Percentiles rank a stretch among this genome's conserved stretches.
Evolutionary conservation across 805 yeast genomes (phyloP).

Genomic region (Kregervanrija pseudodelftensis): DNA sequence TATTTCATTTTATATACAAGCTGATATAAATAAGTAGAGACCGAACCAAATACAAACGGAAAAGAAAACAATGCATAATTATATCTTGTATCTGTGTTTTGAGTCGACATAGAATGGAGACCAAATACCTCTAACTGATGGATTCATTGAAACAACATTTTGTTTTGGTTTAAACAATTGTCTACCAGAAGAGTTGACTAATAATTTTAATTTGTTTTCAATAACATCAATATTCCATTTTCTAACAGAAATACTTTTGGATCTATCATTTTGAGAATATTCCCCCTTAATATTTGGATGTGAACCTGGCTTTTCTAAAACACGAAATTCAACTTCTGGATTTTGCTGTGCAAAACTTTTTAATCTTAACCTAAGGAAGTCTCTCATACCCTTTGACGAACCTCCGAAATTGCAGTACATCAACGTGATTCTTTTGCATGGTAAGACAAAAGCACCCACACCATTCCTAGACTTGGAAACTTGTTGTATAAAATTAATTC

Average conservation of each 20-base stretch:
- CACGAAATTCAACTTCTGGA: slow-evolving; percentile 65
- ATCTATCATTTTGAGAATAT: slow-evolving; percentile 33
- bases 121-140: slow-evolving; percentile 94
- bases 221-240: slow-evolving; percentile 61
- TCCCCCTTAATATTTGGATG: slow-evolving; percentile 71
- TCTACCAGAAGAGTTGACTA: slow-evolving; percentile 65
- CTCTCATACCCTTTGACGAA: slow-evolving; percentile 74
- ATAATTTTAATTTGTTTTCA: slow-evolving; percentile 53
- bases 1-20: too few relatives aligned
- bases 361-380: slow-evolving; percentile 50
- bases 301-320: slow-evolving; percentile 58
- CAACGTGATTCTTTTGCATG: slow-evolving; percentile 68
- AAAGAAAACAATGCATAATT: slow-evolving; percentile 8
- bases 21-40: too few relatives aligned
- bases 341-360: slow-evolving; percentile 50
- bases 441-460: slow-evolving; percentile 62
- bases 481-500: slow-evolving; percentile 52
- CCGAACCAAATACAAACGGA: too few relatives aligned
- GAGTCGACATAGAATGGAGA: slow-evolving; percentile 82
- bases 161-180: slow-evolving; percentile 55
- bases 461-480: slow-evolving; percentile 67
- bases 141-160: slow-evolving; percentile 74
- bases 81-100: slow-evolving; percentile 40
- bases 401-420: slow-evolving; percentile 96
- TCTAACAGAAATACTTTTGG: slow-evolving; percentile 56